Evolutionary conservation across 202 grass and related monocot species (phyloP).

Genomic region (Schoenoplectus tabernaemontani): DNA sequence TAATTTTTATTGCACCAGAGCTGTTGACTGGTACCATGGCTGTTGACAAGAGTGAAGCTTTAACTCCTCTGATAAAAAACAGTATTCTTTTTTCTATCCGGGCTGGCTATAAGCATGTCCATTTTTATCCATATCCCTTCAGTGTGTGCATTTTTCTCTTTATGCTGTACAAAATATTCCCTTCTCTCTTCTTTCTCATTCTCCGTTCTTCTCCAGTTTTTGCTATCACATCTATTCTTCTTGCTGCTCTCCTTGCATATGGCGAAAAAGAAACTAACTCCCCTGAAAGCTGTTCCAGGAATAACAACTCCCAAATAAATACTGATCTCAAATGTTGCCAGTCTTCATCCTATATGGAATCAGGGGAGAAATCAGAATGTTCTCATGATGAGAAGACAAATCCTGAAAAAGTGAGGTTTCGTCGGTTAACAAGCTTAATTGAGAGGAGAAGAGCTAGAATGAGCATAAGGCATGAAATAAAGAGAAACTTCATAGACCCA

Average conservation of each 20-base stretch:
- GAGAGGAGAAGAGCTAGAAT: slow-evolving; percentile 26
- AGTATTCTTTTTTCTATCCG: neutral
- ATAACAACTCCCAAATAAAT: slow-evolving; percentile 10
- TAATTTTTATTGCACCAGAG: slow-evolving; percentile 8
- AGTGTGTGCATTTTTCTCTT: slow-evolving; percentile 14
- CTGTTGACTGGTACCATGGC: slow-evolving; percentile 1
- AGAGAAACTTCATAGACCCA: slow-evolving; percentile 12
- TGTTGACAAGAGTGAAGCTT: neutral
- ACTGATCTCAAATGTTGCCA: neutral
- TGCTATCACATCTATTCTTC: neutral
- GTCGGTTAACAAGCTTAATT: slow-evolving; percentile 24
- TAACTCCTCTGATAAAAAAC: neutral
- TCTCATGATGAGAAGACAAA: neutral
- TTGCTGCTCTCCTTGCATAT: slow-evolving; percentile 9
- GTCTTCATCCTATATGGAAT: neutral
- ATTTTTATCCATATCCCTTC: neutral
- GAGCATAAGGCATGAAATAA: slow-evolving; percentile 19
- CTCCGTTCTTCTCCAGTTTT: slow-evolving; percentile 9
- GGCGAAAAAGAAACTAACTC: slow-evolving; percentile 8
- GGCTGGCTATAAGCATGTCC: neutral
- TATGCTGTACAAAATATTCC: slow-evolving; percentile 6
- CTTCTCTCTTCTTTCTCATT: slow-evolving; percentile 23
- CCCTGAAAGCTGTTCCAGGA: neutral
- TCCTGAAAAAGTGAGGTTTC: slow-evolving; percentile 19
- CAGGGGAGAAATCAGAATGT: neutral